Evolutionary conservation across 2,329 filamentous ascomycete genomes (phyloP), one percentile per base, ranked within the genome.

Genomic region (Didymella pomorum): DNA sequence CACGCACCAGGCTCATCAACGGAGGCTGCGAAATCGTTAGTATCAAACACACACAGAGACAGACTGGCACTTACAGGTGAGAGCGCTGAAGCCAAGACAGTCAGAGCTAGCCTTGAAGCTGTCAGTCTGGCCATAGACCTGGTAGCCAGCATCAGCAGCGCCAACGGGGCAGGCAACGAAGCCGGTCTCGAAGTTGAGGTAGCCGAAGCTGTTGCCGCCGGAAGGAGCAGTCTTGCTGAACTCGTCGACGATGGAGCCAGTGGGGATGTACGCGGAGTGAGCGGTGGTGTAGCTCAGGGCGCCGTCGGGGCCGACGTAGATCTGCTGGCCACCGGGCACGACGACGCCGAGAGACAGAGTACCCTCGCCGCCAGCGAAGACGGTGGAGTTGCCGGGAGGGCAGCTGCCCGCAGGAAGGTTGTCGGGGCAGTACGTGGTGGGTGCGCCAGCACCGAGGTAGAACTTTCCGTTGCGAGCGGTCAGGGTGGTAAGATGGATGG

Each of bases 251-350:
- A 81, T 72, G 8, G 85, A 82, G 10, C 85, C 86, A 0, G 73
- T 61, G 0, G 86, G 86, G 5, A 83, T 81, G 55, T 68, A 76
- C 2, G 73, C 75, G 0, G 84, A 87, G 76, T 89, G 86, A 0
- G 86, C 80, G 20, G 68, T 61, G 0, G 86, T 85, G 76, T 84
- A 89, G 53, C 79, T 78, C 56, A 90, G 72, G 10, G 80, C 77
- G 6, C 87, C 88, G 25, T 79, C 73, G 3, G 82, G 78, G 3
- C 76, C 78, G 56, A 89, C 79, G 72, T 86, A 90, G 65, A 88
- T 73, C 56, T 80, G 75, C 67, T 90, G 87, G 25, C 88, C 87
- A 26, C 87, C 87, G 5, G 87, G 86, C 4, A 89, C 87, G 28
- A 80, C 70, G 29, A 85, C 82, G 31, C 78, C 74, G 68, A 84